Conservation (phyloP, 192 early-diverging fungal species). For the Backusella australiensis region DNA sequence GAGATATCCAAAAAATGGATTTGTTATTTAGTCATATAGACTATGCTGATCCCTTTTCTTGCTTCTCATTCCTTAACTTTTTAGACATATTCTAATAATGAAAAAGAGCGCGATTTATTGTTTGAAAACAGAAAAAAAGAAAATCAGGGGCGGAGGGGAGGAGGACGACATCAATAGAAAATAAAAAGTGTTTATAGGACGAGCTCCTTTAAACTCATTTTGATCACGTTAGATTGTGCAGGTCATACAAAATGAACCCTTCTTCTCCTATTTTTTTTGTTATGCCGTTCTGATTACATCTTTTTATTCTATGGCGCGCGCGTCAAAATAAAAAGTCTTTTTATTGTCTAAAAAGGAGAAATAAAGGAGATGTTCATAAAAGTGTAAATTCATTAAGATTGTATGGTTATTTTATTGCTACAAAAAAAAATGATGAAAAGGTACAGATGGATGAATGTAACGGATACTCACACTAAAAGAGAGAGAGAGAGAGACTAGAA, state of each 20-base stretch:
- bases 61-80: background rate
- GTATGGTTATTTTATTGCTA: background rate
- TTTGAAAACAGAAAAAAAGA: background rate
- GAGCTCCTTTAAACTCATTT: background rate
- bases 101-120: constrained; percentile 7
- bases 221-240: background rate
- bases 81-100: background rate
- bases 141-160: background rate
- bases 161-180: background rate
- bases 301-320: background rate
- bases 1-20: background rate
- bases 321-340: background rate
- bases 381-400: background rate
- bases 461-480: background rate
- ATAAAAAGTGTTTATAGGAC: background rate
- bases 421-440: too few species aligned
- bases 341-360: background rate
- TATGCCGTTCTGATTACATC: background rate
- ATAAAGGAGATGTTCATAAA: background rate
- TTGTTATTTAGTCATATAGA: background rate
- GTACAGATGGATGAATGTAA: too few species aligned
- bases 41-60: background rate
- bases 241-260: background rate
- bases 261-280: background rate
- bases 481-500: background rate